Evolutionary conservation across 768 basidiomycete species (phyloP).

Genomic region (Phaeotremella skinneri): DNA sequence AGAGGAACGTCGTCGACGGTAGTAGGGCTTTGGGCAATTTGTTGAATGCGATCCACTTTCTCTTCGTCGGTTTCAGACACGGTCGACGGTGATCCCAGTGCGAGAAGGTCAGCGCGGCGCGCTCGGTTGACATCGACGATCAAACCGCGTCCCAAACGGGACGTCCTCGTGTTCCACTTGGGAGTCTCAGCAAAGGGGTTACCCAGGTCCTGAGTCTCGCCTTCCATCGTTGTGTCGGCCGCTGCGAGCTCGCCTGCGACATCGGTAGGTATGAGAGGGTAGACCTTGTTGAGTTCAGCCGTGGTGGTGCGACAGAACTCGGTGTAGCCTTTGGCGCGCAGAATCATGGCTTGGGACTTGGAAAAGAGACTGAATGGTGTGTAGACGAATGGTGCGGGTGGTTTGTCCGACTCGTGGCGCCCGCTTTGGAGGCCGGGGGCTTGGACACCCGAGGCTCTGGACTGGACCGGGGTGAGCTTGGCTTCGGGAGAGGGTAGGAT

Average conservation of each 20-base stretch:
- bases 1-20: neutral
- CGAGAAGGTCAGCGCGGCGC: conserved; percentile 10
- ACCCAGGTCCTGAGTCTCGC: neutral
- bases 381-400: conserved; percentile 48
- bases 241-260: conserved; percentile 40
- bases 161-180: conserved; percentile 10
- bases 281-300: conserved; percentile 31
- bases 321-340: conserved; percentile 35
- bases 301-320: conserved; percentile 30
- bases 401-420: conserved; percentile 39
- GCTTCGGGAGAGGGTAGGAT: conserved; percentile 43
- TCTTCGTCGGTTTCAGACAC: neutral
- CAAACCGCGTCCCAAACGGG: conserved; percentile 6
- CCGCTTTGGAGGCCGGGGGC: conserved; percentile 24
- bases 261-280: conserved; percentile 31
- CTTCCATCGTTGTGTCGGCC: conserved; percentile 26
- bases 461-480: conserved; percentile 36
- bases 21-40: no score
- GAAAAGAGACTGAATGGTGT: conserved; percentile 50
- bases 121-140: conserved; percentile 12
- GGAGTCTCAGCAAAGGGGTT: neutral
- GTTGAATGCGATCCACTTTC: no score
- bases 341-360: conserved; percentile 43
- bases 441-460: conserved; percentile 38
- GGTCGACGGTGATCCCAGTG: conserved; percentile 9